Evolutionary conservation across 177 flowering plant species (phyloP).

Genomic region (Telopea speciosissima): DNA sequence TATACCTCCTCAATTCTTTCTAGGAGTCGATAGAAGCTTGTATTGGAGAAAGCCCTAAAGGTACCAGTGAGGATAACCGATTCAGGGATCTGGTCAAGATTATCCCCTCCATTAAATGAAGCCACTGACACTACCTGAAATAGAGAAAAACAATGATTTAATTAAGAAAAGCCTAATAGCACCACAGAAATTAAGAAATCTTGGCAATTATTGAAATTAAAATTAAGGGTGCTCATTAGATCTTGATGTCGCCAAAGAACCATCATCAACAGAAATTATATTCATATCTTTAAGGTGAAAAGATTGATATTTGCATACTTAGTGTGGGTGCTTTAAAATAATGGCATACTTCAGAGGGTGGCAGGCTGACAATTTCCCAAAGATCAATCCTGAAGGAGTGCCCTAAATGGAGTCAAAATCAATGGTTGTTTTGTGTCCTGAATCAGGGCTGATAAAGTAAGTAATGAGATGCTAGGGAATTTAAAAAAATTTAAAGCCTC

Average conservation of each 20-base stretch:
- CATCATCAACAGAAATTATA: no score
- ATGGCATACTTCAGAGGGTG: no score
- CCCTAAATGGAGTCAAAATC: background rate
- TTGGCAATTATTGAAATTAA: no score
- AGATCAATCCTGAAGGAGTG: background rate
- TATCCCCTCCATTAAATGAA: conserved; percentile 48
- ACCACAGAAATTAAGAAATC: no score
- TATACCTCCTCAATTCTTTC: conserved; percentile 58
- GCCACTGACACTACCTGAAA: conserved; percentile 83
- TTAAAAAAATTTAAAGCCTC: background rate
- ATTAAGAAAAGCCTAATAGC: background rate
- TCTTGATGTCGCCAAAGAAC: no score
- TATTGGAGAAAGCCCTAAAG: conserved; percentile 79
- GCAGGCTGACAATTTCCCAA: no score
- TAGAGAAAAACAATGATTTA: background rate
- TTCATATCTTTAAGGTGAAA: no score
- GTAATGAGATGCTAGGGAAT: background rate
- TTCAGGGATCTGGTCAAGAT: conserved; percentile 42
- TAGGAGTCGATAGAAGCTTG: conserved; percentile 48
- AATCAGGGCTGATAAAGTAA: no score
- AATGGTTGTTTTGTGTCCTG: background rate
- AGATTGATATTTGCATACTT: no score
- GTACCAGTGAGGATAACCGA: conserved; percentile 65
- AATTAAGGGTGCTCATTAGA: no score
- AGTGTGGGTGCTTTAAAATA: no score